Conservation (phyloP, 2,329 filamentous ascomycete species). For the Elsinoe perseae region DNA sequence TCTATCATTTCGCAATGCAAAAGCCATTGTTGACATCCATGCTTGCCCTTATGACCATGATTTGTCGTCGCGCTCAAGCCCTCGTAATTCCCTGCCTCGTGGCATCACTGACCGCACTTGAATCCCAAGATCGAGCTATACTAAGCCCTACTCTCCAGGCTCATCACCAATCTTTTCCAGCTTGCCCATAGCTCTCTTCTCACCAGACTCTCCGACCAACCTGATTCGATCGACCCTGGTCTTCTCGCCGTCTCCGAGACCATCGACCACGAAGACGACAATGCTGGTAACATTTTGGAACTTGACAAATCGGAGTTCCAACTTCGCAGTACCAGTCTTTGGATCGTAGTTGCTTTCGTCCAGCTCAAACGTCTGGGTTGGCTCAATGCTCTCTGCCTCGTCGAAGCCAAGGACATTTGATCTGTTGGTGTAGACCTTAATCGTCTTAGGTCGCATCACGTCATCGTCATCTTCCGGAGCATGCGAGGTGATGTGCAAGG, state of each 20-base stretch:
- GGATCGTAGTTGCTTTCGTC: constrained; percentile 65
- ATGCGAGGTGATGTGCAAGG: constrained; percentile 74
- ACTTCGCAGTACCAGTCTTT: constrained; percentile 43
- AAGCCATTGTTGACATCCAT: not conserved
- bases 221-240: constrained; percentile 71
- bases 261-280: constrained; percentile 78
- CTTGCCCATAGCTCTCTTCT: constrained; percentile 90
- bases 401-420: constrained; percentile 89
- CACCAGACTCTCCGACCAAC: constrained; percentile 79
- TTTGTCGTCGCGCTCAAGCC: not conserved
- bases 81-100: not conserved
- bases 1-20: not conserved
- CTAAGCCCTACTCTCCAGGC: constrained; percentile 47
- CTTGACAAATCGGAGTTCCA: constrained; percentile 79
- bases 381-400: constrained; percentile 78
- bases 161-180: constrained; percentile 89
- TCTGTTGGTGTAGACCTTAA: constrained; percentile 82
- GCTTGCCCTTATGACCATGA: not conserved
- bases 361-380: constrained; percentile 73
- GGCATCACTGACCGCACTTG: not conserved
- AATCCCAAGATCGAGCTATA: not conserved
- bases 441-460: constrained; percentile 70
- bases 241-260: constrained; percentile 74
- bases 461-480: constrained; percentile 57
- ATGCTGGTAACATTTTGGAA: constrained; percentile 89